A percentile compares a stretch with the other conserved stretches of the same genome.
Evolutionary conservation across 495 filamentous ascomycete species (phyloP).

Genomic region (Trichoderma gamsii): DNA sequence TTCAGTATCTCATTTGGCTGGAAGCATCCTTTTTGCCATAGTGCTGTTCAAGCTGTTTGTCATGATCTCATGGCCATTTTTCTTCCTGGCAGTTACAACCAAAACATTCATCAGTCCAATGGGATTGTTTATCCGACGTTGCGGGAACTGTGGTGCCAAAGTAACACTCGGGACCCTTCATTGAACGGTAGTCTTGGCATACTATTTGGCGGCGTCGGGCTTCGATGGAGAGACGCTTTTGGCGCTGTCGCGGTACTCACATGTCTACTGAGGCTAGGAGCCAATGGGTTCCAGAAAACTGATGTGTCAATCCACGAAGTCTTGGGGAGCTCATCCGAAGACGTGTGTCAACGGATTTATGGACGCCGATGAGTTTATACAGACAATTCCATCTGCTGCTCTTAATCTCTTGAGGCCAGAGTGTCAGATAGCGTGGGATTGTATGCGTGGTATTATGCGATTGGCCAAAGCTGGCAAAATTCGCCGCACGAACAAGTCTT

Average conservation of each 20-base stretch:
- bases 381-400: neutral
- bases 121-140: conserved; percentile 34
- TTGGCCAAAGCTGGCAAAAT: neutral
- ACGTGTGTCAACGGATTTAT: neutral
- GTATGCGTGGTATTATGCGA: neutral
- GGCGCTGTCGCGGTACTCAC: conserved; percentile 35
- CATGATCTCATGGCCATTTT: conserved; percentile 30
- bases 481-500: too few relatives aligned
- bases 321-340: neutral
- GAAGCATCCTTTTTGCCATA: conserved; percentile 43
- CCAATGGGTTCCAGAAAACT: neutral
- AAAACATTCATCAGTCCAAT: conserved; percentile 30
- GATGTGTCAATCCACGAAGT: neutral
- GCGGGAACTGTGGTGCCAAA: conserved; percentile 29
- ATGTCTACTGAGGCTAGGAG: conserved; percentile 25
- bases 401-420: neutral
- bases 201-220: conserved; percentile 29
- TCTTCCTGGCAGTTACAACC: conserved; percentile 3
- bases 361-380: neutral
- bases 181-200: conserved; percentile 30
- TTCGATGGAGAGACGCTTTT: conserved; percentile 35
- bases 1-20: conserved; percentile 28
- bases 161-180: conserved; percentile 34
- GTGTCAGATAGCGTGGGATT: neutral
- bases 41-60: conserved; percentile 33